Conservation (phyloP, 306 rosid species). For the Hippophae tibetana region DNA sequence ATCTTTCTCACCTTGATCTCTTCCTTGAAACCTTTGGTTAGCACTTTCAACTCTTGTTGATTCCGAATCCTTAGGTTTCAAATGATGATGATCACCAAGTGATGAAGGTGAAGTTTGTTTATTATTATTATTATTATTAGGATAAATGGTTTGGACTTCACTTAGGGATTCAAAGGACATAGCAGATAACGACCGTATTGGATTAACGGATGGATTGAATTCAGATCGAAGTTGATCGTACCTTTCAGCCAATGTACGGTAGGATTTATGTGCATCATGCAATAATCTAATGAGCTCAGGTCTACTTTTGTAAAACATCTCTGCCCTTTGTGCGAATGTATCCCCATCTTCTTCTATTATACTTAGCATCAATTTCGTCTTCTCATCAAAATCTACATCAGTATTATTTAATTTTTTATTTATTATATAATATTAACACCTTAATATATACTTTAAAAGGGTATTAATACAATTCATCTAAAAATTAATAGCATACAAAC, state of each 20-base stretch:
- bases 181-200: not conserved
- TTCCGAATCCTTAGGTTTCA: not conserved
- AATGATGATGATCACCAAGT: no score
- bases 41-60: no score
- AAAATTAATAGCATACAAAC: no score
- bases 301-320: constrained; percentile 27
- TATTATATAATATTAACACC: not conserved
- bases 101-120: not conserved
- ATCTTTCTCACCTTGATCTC: not conserved
- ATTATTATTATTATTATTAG: not conserved
- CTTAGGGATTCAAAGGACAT: not conserved
- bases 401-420: not conserved
- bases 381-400: constrained; percentile 27
- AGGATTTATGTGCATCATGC: constrained; percentile 22
- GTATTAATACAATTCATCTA: not conserved
- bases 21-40: not conserved
- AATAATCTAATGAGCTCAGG: constrained; percentile 22
- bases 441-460: not conserved
- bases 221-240: constrained; percentile 16
- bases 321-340: constrained; percentile 26
- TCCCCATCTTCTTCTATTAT: constrained; percentile 33
- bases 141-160: not conserved
- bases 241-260: constrained; percentile 21
- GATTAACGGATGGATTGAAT: not conserved
- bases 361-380: constrained; percentile 24